These are phyloP conservation scores for Brasilioporus rufonigricans DNA, from an alignment of 768 basidiomycete genomes.

Conservation along the genomic window DNA sequence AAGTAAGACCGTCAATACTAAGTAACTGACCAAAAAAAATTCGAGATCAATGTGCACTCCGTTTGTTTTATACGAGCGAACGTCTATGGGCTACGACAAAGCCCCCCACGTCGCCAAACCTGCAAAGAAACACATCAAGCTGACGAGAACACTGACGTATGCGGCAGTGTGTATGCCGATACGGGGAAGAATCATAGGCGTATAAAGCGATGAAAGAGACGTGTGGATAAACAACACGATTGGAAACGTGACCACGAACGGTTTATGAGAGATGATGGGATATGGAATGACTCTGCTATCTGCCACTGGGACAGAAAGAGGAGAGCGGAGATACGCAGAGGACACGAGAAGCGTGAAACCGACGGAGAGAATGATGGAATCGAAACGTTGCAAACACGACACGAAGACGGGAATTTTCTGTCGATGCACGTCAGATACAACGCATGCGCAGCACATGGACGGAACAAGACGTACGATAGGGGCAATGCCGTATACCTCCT, in stretches of 20 bases:
- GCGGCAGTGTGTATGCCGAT: slow-evolving; percentile 77
- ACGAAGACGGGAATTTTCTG: slow-evolving; percentile 80
- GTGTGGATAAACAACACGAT: slow-evolving; percentile 48
- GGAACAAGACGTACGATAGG: slow-evolving; percentile 59
- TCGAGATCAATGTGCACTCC: not conserved
- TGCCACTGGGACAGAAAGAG: slow-evolving; percentile 36
- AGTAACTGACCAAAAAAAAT: slow-evolving; percentile 1
- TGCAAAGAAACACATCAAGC: slow-evolving; percentile 67
- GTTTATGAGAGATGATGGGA: slow-evolving; percentile 30
- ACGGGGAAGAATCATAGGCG: slow-evolving; percentile 62
- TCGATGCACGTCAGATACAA: slow-evolving; percentile 4
- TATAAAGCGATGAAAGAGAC: slow-evolving; percentile 60
- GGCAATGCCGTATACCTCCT: slow-evolving; percentile 77
- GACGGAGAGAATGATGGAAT: slow-evolving; percentile 66
- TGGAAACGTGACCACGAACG: slow-evolving; percentile 41
- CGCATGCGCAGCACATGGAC: not conserved
- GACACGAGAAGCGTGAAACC: slow-evolving; percentile 55
- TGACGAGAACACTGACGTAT: slow-evolving; percentile 64
- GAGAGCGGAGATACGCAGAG: slow-evolving; percentile 57
- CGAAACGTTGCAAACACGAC: slow-evolving; percentile 72
- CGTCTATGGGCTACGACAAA: slow-evolving; percentile 37
- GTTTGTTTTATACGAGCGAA: not conserved
- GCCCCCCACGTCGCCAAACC: slow-evolving; percentile 74
- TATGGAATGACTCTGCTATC: slow-evolving; percentile 16
- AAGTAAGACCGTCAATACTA: slow-evolving; percentile 6